Evolutionary conservation across 2,329 filamentous ascomycete genomes (phyloP).

Genomic region (Monilinia fructicola): DNA sequence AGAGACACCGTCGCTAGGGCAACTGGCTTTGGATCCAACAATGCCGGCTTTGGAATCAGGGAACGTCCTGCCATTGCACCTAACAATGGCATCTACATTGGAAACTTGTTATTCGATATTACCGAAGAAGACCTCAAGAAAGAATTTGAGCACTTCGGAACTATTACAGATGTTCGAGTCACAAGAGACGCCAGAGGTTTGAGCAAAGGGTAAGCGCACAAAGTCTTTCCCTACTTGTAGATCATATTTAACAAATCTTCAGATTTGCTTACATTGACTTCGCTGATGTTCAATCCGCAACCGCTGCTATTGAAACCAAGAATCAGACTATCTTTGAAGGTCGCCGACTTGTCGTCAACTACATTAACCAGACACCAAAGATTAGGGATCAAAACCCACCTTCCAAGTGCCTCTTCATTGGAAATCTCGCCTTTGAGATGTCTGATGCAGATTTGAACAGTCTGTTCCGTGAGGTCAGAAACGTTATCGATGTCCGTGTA

Average conservation of each 20-base stretch:
- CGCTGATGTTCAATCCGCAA: slow-evolving; percentile 52
- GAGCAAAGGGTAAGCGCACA: slow-evolving; percentile 63
- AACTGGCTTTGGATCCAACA: slow-evolving; percentile 20
- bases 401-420: slow-evolving; percentile 72
- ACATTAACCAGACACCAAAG: slow-evolving; percentile 40
- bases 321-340: slow-evolving; percentile 63
- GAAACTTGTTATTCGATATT: slow-evolving; percentile 70
- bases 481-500: slow-evolving; percentile 74
- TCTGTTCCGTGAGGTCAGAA: slow-evolving; percentile 68
- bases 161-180: slow-evolving; percentile 53
- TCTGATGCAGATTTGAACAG: slow-evolving; percentile 79
- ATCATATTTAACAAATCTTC: slow-evolving; percentile 16
- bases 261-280: slow-evolving; percentile 70
- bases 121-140: slow-evolving; percentile 58
- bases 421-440: slow-evolving; percentile 84
- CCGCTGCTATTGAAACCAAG: slow-evolving; percentile 55
- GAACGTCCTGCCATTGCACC: slow-evolving; percentile 17
- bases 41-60: background rate
- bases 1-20: slow-evolving; percentile 23
- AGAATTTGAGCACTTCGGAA: slow-evolving; percentile 59
- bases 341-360: slow-evolving; percentile 63
- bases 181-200: slow-evolving; percentile 61
- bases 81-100: slow-evolving; percentile 55
- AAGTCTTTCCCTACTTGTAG: slow-evolving; percentile 13
- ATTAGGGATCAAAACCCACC: slow-evolving; percentile 45